Evolutionary conservation across 192 early-diverging fungal species (phyloP), one percentile per base, ranked within the genome.

Genomic region (Backusella tuberculispora): DNA sequence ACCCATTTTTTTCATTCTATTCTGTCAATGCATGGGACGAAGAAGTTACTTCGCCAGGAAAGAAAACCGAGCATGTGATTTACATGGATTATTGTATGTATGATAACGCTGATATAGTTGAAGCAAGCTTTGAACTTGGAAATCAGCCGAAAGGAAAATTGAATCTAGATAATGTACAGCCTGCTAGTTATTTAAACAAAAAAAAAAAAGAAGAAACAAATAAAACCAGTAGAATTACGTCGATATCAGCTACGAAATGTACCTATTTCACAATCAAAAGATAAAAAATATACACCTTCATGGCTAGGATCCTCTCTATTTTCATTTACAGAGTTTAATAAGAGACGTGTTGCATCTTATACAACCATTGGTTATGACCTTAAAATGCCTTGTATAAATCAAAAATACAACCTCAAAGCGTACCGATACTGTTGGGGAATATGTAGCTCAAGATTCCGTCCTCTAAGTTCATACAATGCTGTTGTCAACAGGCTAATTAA

Each of bases 21-120:
- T 76, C 78, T 46, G 74, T 77, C 38, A 85, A 87, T 67, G 86
- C 84, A 0, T 87, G 74, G 72, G 86, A 87, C 56, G 78, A 80
- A 47, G 71, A 73, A 9, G 56, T 73, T 2, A 38, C 26, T 19
- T 34, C 65, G 15, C 72, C 73, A 44, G 83, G 64, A 26, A 74
- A 74, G 13, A 26, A 21, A 12, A 47, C 10, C 0, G 77, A 82
- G 37, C 64, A 63, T 3, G 71, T 73, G 1, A 78, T 82, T 13
- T 46, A 72, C 43, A 42, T 82, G 45, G 81, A 82, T 45, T 65
- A 66, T 40, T 73, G 74, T 29, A 71, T 74, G 10, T 82, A 82
- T 47, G 76, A 78, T 60, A 78, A 82, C 64, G 66, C 81, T 0
- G 76, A 78, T 43, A 82, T 82, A 24, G 74, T 6, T 82, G 73